Conservation (phyloP, 495 filamentous ascomycete genomes). For the Trichocladium antarcticum region DNA sequence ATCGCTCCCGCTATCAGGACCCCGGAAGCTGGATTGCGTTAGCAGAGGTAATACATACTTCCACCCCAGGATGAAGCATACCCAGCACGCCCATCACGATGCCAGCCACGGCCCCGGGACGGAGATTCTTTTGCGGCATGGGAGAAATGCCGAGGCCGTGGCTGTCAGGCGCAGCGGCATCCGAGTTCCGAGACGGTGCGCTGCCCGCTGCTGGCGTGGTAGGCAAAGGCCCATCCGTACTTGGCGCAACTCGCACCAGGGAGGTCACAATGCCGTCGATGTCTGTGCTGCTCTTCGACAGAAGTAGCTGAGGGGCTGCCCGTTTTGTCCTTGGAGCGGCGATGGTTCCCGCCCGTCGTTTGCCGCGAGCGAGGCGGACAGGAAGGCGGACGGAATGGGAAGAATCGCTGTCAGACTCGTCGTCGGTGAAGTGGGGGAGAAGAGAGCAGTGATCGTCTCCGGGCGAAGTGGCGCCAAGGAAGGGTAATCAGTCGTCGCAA, state of each 20-base stretch:
- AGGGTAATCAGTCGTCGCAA: neutral
- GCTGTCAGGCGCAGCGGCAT: neutral
- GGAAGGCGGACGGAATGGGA: neutral
- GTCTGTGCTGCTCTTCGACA: neutral
- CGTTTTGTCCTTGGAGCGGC: too few species aligned
- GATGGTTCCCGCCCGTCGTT: too few species aligned
- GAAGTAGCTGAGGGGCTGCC: neutral
- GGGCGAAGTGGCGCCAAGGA: constrained; percentile 1
- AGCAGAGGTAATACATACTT: neutral
- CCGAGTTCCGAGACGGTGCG: neutral
- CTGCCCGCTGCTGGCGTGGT: neutral
- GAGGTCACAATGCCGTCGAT: neutral
- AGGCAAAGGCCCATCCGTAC: neutral
- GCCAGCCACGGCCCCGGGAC: constrained; percentile 7
- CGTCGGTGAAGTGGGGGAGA: neutral
- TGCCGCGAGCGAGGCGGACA: too few species aligned
- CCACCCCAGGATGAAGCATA: constrained; percentile 1
- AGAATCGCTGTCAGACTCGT: neutral
- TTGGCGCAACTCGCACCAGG: neutral
- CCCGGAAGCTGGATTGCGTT: constrained; percentile 9
- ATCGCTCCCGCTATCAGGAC: constrained; percentile 8
- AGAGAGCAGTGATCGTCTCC: constrained; percentile 4
- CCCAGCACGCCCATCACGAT: constrained; percentile 17
- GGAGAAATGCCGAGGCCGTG: neutral
- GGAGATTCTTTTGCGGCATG: neutral